A percentile compares a stretch with the other conserved stretches of the same genome.
Evolutionary conservation across 768 basidiomycete genomes (phyloP).

Genomic region (Serpula lacrymans): DNA sequence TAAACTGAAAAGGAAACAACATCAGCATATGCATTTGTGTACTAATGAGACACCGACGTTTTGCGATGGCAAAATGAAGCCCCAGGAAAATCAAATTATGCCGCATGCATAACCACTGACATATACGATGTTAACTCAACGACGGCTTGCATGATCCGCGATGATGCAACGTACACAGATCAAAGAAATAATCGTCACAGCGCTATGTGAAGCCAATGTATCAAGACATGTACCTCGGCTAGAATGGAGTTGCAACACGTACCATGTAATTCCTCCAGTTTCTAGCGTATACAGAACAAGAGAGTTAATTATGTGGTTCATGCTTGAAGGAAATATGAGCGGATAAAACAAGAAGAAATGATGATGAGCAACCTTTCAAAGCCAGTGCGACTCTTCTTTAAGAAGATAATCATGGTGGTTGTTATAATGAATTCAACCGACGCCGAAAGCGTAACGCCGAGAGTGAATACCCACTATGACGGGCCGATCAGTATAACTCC

Average conservation of each 20-base stretch:
- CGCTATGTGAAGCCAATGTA: slow-evolving; percentile 8
- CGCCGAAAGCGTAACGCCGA: slow-evolving; percentile 28
- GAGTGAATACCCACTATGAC: slow-evolving; percentile 27
- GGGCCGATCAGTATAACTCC: too few relatives aligned
- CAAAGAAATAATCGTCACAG: slow-evolving; percentile 30
- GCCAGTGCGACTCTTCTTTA: slow-evolving; percentile 27
- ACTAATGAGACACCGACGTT: slow-evolving; percentile 15
- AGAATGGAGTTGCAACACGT: not conserved
- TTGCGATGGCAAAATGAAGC: slow-evolving; percentile 33
- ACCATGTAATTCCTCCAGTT: slow-evolving; percentile 48
- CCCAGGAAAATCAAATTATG: slow-evolving; percentile 33
- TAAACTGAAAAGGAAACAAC: slow-evolving; percentile 18
- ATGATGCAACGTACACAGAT: slow-evolving; percentile 22
- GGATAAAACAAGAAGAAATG: not conserved
- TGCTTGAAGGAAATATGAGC: slow-evolving; percentile 21
- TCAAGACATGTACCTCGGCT: not conserved
- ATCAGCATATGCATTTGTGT: not conserved
- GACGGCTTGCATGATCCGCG: not conserved
- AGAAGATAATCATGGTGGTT: slow-evolving; percentile 26
- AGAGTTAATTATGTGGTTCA: slow-evolving; percentile 47
- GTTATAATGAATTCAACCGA: slow-evolving; percentile 32
- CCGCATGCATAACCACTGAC: slow-evolving; percentile 30
- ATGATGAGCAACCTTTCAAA: slow-evolving; percentile 19
- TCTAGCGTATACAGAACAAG: slow-evolving; percentile 53
- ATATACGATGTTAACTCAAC: not conserved